These are phyloP conservation scores for Mucor lusitanicus DNA, from an alignment of 371 early-diverging fungal genomes.

Conservation along the genomic window DNA sequence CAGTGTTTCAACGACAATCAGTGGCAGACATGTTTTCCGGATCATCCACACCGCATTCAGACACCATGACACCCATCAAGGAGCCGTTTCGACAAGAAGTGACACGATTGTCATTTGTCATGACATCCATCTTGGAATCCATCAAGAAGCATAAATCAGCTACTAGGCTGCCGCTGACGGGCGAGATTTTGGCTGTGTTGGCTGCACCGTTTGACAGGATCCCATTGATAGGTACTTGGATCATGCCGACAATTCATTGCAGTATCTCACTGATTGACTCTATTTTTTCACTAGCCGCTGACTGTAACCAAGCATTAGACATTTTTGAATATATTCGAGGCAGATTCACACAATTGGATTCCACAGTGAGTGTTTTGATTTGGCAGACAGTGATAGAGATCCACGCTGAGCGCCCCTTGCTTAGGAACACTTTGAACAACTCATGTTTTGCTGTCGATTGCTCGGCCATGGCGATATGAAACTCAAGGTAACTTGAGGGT, in stretches of 20 bases:
- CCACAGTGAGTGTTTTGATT: constrained; percentile 29
- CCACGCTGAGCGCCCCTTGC: background rate
- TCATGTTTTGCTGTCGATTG: constrained; percentile 45
- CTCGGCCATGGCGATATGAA: constrained; percentile 25
- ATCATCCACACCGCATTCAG: background rate
- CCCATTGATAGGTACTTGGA: constrained; percentile 28
- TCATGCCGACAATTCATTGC: background rate
- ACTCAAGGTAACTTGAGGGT: constrained; percentile 46
- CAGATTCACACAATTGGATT: constrained; percentile 34
- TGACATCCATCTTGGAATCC: constrained; percentile 28
- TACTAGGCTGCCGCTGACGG: constrained; percentile 35
- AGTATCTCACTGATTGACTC: background rate
- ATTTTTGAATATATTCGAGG: constrained; percentile 48
- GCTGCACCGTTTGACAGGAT: constrained; percentile 35
- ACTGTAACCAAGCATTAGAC: constrained; percentile 49
- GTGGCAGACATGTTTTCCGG: constrained; percentile 6
- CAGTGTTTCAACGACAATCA: constrained; percentile 6
- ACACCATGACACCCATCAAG: background rate
- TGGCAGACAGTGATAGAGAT: background rate
- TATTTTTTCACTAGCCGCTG: constrained; percentile 23
- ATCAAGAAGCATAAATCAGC: constrained; percentile 40
- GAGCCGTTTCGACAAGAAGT: constrained; percentile 3
- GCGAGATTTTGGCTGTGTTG: constrained; percentile 38
- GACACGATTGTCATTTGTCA: constrained; percentile 16
- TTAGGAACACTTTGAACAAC: constrained; percentile 51